A percentile compares a stretch with the other conserved stretches of the same genome.
phyloP scores from a whole-genome alignment of 495 filamentous ascomycete species.

The Bathelium albidoporum region DNA sequence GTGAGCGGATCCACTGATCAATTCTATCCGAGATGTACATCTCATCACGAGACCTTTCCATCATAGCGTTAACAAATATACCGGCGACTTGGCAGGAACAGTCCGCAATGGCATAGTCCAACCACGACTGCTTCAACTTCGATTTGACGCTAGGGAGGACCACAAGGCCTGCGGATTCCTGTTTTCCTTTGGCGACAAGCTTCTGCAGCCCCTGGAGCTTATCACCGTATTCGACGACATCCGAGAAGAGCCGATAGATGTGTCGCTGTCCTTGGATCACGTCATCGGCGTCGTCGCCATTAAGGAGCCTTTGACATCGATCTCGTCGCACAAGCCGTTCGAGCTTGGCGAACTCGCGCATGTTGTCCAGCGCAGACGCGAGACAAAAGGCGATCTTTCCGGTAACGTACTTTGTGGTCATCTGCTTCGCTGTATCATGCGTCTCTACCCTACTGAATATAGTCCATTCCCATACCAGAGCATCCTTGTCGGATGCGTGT shows the following conservation, averaged over 20 bases:
- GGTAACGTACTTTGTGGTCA: no score
- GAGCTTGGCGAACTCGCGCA: background rate
- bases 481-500: no score
- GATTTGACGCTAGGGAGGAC: background rate
- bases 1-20: no score
- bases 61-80: background rate
- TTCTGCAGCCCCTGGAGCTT: conserved; percentile 37
- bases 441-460: no score
- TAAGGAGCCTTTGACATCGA: conserved; percentile 33
- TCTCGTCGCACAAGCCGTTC: background rate
- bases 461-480: no score
- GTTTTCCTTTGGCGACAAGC: conserved; percentile 35
- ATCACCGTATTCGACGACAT: conserved; percentile 41
- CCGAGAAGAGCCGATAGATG: conserved; percentile 38
- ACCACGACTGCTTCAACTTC: background rate
- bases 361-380: no score
- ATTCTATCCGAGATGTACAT: background rate
- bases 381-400: no score
- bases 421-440: no score
- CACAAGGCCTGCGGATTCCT: conserved; percentile 38
- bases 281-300: conserved; percentile 34
- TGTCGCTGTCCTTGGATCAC: conserved; percentile 39
- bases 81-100: conserved; percentile 4
- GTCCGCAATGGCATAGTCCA: background rate
- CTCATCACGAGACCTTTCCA: background rate